phyloP scores from a whole-genome alignment of 2,329 filamentous ascomycete genomes.

The Penicillium decumbens region DNA sequence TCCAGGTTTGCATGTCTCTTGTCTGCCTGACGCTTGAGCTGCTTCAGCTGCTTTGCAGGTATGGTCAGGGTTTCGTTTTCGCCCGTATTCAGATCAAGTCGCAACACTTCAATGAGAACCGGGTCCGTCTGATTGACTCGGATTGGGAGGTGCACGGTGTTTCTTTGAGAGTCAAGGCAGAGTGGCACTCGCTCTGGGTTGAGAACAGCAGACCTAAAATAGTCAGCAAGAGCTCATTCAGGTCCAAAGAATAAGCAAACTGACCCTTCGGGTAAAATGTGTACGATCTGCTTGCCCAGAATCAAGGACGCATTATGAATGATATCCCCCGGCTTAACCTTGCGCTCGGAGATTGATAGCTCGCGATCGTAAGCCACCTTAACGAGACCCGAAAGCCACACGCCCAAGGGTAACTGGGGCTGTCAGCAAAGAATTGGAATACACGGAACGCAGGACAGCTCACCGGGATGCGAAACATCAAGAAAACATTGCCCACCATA shows the following conservation, averaged over 20 bases:
- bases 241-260: slow-evolving; percentile 18
- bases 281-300: slow-evolving; percentile 92
- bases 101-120: slow-evolving; percentile 79
- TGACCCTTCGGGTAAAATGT: slow-evolving; percentile 89
- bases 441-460: slow-evolving; percentile 26
- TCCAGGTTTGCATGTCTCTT: slow-evolving; percentile 52
- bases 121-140: slow-evolving; percentile 92
- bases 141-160: slow-evolving; percentile 67
- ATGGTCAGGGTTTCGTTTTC: slow-evolving; percentile 76
- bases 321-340: slow-evolving; percentile 81
- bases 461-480: slow-evolving; percentile 89
- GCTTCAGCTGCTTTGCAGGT: slow-evolving; percentile 66
- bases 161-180: slow-evolving; percentile 65
- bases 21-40: slow-evolving; percentile 65
- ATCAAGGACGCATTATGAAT: slow-evolving; percentile 91
- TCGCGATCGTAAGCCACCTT: slow-evolving; percentile 90
- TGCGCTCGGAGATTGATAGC: slow-evolving; percentile 85
- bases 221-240: slow-evolving; percentile 23
- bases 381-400: slow-evolving; percentile 66
- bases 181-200: slow-evolving; percentile 78
- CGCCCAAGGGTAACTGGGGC: slow-evolving; percentile 63
- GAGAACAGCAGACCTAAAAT: slow-evolving; percentile 67
- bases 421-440: not conserved
- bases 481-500: slow-evolving; percentile 68
- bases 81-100: slow-evolving; percentile 77